phyloP scores from a whole-genome alignment of 2,329 filamentous ascomycete genomes.

The Tympanopsis confertula region DNA sequence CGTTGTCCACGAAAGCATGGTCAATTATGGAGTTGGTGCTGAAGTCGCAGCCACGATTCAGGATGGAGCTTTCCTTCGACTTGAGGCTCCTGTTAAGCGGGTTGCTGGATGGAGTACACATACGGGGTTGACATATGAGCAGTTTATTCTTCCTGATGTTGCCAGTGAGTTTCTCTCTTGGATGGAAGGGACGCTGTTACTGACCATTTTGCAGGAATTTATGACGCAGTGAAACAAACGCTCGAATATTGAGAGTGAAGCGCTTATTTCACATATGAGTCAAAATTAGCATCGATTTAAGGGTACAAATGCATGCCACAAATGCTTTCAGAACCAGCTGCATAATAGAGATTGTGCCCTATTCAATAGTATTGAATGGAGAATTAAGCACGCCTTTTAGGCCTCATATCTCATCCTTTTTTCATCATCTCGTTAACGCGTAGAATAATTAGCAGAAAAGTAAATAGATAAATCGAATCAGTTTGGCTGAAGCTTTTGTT shows the following conservation, averaged over 20 bases:
- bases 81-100: conserved; percentile 60
- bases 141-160: conserved; percentile 58
- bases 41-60: conserved; percentile 64
- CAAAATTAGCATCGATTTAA: too few species aligned
- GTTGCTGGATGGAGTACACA: conserved; percentile 62
- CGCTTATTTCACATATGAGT: too few species aligned
- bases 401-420: too few species aligned
- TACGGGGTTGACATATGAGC: conserved; percentile 53
- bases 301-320: too few species aligned
- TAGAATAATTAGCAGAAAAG: too few species aligned
- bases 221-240: conserved; percentile 35
- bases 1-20: conserved; percentile 66
- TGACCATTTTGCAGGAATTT: conserved; percentile 25
- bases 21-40: conserved; percentile 62
- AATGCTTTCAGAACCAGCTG: too few species aligned
- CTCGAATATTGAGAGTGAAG: conserved; percentile 30
- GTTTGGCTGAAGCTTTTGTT: too few species aligned
- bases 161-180: conserved; percentile 38
- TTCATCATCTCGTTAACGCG: too few species aligned
- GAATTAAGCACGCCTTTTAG: too few species aligned
- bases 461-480: too few species aligned
- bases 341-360: too few species aligned
- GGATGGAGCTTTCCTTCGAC: conserved; percentile 52
- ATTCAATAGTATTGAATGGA: too few species aligned
- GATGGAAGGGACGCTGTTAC: conserved; percentile 4